Base-by-base conservation (phyloP, 768 basidiomycete species). In the Daedaleopsis nitida region DNA sequence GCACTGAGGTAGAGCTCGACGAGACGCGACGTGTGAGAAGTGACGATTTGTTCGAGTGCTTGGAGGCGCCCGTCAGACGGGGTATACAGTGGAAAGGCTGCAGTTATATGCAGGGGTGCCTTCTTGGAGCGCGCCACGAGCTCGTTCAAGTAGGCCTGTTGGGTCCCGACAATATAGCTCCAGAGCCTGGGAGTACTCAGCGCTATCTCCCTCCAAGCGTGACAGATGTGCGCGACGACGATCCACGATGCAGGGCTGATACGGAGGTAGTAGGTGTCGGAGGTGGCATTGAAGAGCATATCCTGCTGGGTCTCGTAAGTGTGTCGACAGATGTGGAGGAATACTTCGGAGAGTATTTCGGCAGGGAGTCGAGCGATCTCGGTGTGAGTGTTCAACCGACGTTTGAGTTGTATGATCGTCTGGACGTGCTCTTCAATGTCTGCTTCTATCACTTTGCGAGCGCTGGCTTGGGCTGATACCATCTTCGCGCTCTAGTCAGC, bases 341-440 rank as follows among this genome's bases (percentile, higher is more conserved):
- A 63, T 0, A 66, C 38, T 19, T 62, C 58, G 9, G 65, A 59
- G 16, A 66, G 58, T 5, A 66, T 4, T 35, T 66, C 61, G 2
- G 65, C 55, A 19, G 61, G 65, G 12, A 66, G 51, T 11, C 55
- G 60, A 19, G 60, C 60, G n/a, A 62, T 48, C n/a, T 34, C 11
- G 35, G 55, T 57, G 43, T 57, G 38, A n/a, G 34, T 53, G 45
- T 62, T 62, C 35, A 62, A 44, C 10, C 51, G 55, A 12, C 43
- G 44, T 27, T 57, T 62, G 35, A 62, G 42, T 42, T 62, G 51
- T 9, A 62, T 62, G 44, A 62, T 62, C 5, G 43, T 43, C n/a
- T n/a, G 50, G 13, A 34, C 50, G 32, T 57, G 50, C 14, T 11
- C 51, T 4, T 44, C 44, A 27, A 62, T 62, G 39, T 62, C 57